Conservation (phyloP, 2,329 filamentous ascomycete genomes). For the Myriosclerotinia scirpicola region DNA sequence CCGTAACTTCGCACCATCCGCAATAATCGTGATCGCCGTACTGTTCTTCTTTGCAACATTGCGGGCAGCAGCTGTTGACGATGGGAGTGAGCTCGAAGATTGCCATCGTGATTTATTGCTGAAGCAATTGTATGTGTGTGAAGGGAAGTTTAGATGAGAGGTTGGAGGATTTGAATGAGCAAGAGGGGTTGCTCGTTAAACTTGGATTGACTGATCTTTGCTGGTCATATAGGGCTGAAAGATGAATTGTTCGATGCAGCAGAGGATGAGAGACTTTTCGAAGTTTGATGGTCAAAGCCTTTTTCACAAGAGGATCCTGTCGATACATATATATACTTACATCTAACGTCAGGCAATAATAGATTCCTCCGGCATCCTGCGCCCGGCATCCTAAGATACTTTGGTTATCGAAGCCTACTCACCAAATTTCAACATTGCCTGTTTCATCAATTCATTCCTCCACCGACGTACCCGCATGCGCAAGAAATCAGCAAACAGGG, state of each 20-base stretch:
- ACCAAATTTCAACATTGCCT: conserved; percentile 6
- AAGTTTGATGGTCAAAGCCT: not conserved
- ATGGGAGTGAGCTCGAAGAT: conserved; percentile 47
- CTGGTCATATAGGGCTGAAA: conserved; percentile 1
- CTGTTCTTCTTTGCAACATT: conserved; percentile 53
- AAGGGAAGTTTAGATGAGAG: not conserved
- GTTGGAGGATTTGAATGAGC: not conserved
- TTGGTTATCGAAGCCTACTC: not conserved
- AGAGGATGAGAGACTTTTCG: not conserved
- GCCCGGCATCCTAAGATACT: not conserved
- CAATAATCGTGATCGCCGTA: conserved; percentile 53
- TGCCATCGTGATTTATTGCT: conserved; percentile 41
- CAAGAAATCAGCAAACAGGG: conserved; percentile 6
- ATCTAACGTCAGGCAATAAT: conserved; percentile 15
- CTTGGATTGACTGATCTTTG: not conserved
- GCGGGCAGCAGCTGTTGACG: conserved; percentile 53
- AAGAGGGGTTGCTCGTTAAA: not conserved
- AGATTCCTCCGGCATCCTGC: not conserved
- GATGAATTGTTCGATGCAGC: not conserved
- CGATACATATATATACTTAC: conserved; percentile 16
- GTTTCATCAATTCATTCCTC: conserved; percentile 10
- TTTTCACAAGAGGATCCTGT: not conserved
- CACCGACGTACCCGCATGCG: conserved; percentile 3
- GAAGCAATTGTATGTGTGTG: not conserved
- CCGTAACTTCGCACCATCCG: conserved; percentile 46